Evolutionary conservation across 1,284 basidiomycete species (phyloP).

Genomic region (Phellopilus nigrolimitatus): DNA sequence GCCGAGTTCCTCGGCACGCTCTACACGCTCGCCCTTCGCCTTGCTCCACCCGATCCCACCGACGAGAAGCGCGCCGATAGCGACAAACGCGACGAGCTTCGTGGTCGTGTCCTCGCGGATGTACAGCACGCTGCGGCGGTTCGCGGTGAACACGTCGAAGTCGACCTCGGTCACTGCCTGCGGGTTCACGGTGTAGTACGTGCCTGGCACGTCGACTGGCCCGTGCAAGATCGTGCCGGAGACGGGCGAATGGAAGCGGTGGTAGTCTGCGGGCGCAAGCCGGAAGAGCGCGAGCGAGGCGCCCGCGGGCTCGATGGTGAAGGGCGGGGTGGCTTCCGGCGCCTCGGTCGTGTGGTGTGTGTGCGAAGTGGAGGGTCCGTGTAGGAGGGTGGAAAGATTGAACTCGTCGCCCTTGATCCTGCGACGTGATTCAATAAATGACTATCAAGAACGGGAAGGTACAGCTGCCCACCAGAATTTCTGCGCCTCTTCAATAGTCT

Average conservation of each 20-base stretch:
- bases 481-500: constrained; percentile 54
- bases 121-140: constrained; percentile 57
- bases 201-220: constrained; percentile 47
- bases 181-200: constrained; percentile 72
- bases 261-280: constrained; percentile 80
- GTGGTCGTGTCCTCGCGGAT: constrained; percentile 43
- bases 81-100: constrained; percentile 50
- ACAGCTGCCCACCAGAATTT: constrained; percentile 52
- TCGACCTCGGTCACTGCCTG: constrained; percentile 71
- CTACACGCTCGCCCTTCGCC: constrained; percentile 33
- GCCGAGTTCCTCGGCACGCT: constrained; percentile 55
- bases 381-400: constrained; percentile 57
- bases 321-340: constrained; percentile 7
- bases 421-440: constrained; percentile 4
- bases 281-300: constrained; percentile 65
- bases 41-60: constrained; percentile 49
- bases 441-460: neutral
- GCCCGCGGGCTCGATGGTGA: constrained; percentile 33
- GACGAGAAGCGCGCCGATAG: constrained; percentile 63
- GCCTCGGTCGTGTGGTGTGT: neutral
- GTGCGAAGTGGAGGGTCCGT: constrained; percentile 16
- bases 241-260: constrained; percentile 79
- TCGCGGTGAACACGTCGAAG: constrained; percentile 73
- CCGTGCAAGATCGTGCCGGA: constrained; percentile 50
- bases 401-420: constrained; percentile 79